Evolutionary conservation across 257 asterid species (phyloP).

Genomic region (Prunella vulgaris): DNA sequence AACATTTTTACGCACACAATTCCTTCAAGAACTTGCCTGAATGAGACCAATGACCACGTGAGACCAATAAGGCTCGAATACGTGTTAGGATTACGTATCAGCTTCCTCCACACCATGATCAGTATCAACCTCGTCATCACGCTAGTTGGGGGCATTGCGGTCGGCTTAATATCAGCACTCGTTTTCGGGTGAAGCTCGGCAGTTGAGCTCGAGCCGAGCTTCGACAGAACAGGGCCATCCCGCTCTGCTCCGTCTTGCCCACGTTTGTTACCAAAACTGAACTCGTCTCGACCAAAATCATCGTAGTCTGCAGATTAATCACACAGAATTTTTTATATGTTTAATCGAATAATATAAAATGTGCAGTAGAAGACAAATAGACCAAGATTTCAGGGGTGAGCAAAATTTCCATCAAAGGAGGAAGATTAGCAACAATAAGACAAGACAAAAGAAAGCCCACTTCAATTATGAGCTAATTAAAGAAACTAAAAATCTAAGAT

Average conservation of each 20-base stretch:
- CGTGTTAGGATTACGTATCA: slow-evolving; percentile 62
- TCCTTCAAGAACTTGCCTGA: not conserved
- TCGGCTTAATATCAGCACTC: slow-evolving; percentile 31
- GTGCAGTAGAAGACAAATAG: slow-evolving; percentile 43
- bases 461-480: slow-evolving; percentile 19
- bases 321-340: not conserved
- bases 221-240: slow-evolving; percentile 63
- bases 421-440: slow-evolving; percentile 22
- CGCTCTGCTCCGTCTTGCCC: slow-evolving; percentile 34
- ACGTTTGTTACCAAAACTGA: slow-evolving; percentile 41
- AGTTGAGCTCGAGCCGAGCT: slow-evolving; percentile 85
- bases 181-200: slow-evolving; percentile 79
- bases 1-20: no score
- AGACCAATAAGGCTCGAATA: slow-evolving; percentile 68
- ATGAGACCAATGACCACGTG: slow-evolving; percentile 61
- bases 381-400: slow-evolving; percentile 36
- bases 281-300: slow-evolving; percentile 67
- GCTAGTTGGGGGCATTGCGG: slow-evolving; percentile 65
- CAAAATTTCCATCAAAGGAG: slow-evolving; percentile 25
- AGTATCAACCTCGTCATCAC: slow-evolving; percentile 67
- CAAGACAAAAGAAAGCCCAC: slow-evolving; percentile 25
- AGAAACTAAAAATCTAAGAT: slow-evolving; percentile 23
- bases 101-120: slow-evolving; percentile 78
- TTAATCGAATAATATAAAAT: not conserved
- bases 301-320: slow-evolving; percentile 60